Base-by-base conservation (phyloP, 495 filamentous ascomycete genomes). In the Trichoderma virens region DNA sequence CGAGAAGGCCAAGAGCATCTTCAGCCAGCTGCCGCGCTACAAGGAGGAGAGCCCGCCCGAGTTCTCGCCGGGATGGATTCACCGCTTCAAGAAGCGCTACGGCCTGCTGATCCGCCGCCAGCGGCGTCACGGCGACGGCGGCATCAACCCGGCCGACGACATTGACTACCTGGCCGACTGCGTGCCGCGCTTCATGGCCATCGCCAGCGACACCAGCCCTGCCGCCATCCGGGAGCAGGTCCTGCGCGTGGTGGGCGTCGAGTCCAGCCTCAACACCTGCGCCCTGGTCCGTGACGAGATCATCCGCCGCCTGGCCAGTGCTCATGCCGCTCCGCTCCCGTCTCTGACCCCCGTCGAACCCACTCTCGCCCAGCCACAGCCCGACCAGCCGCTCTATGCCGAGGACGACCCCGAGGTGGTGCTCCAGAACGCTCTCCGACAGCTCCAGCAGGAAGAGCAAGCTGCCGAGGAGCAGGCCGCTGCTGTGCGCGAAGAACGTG, bases 1-100 rank as follows among this genome's bases (percentile, higher is more conserved):
- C 62, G 79, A 81, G 28, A 82, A 82, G 67, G 79, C 79, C 56
- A 82, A 81, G 65, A 61, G 66, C 39, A 80, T 82, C 69, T 82
- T 80, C 67, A 67, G 71, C 31, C 73, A 76, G 59, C 70, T 82
- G 7, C 79, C 78, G 34, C 78, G 79, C 18, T 82, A 82, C 71
- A 81, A 80, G 66, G 79, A 79, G 59, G 78, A 82, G 59, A 54
- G 64, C 0, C 68, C 79, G 14, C 79, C 79, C 30, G 79, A 82
- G 70, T 82, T 82, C 69, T 80, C 78, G 2, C 79, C 79, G 1
- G 79, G 79, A n/a, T 82, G 79, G 79, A 82, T 82, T 54, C 79
- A 82, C 62, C 74, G 79, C 41, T 82, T 82, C 69, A 82, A 82
- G 71, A 82, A 82, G 70, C 74, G 79, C 25, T 82, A 82, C 63